phyloP scores from a whole-genome alignment of 1,284 basidiomycete genomes.

The Puccinia sorghi region DNA sequence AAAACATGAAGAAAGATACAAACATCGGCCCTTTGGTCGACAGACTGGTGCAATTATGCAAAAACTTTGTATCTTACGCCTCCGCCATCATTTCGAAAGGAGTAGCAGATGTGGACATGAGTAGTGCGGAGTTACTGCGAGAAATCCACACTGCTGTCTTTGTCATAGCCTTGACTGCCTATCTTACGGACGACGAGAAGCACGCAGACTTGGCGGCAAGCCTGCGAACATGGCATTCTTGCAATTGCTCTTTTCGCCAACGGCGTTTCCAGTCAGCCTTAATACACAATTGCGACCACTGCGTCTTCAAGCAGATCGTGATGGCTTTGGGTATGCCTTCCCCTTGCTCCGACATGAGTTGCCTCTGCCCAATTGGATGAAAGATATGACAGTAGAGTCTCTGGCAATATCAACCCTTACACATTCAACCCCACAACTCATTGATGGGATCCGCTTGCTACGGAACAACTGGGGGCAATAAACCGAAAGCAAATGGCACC shows the following conservation, averaged over 20 bases:
- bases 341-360: slow-evolving; percentile 52
- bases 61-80: slow-evolving; percentile 26
- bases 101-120: slow-evolving; percentile 7
- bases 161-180: slow-evolving; percentile 25
- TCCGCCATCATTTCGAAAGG: slow-evolving; percentile 31
- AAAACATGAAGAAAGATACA: slow-evolving; percentile 49
- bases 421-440: slow-evolving; percentile 54
- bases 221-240: slow-evolving; percentile 39
- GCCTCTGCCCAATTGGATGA: slow-evolving; percentile 13
- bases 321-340: slow-evolving; percentile 55
- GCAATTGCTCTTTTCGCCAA: neutral
- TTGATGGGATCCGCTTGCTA: slow-evolving; percentile 55
- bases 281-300: slow-evolving; percentile 9
- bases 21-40: slow-evolving; percentile 51
- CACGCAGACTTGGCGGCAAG: slow-evolving; percentile 51
- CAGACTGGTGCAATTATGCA: slow-evolving; percentile 48
- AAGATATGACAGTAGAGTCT: slow-evolving; percentile 31
- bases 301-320: slow-evolving; percentile 38
- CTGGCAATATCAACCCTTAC: slow-evolving; percentile 53
- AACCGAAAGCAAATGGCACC: slow-evolving; percentile 6
- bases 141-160: slow-evolving; percentile 2
- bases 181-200: slow-evolving; percentile 8
- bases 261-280: slow-evolving; percentile 10
- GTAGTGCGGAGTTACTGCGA: neutral
- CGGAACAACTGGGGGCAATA: slow-evolving; percentile 12